These are phyloP conservation scores for Chlorella variabilis DNA, from an alignment of 163 green algal genomes.

Conservation along the genomic window DNA sequence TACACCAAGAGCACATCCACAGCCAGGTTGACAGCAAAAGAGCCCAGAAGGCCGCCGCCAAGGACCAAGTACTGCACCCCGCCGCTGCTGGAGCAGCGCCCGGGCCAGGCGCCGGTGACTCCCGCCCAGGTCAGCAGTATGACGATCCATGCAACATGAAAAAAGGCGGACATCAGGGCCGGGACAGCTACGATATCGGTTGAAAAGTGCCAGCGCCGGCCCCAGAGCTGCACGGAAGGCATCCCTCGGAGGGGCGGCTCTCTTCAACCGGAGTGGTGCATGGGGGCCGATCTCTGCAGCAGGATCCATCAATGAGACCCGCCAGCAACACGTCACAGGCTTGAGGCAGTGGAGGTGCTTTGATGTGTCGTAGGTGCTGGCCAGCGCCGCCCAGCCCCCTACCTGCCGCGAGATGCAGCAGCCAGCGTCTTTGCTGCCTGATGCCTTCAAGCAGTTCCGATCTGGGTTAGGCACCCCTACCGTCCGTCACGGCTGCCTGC, in stretches of 20 bases:
- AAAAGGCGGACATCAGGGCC: slow-evolving; percentile 10
- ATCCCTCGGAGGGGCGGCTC: slow-evolving; percentile 4
- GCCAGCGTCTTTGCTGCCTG: too few relatives aligned
- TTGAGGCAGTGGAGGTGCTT: too few relatives aligned
- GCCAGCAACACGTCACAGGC: too few relatives aligned
- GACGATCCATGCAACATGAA: slow-evolving; percentile 36
- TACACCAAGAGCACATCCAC: slow-evolving; percentile 33
- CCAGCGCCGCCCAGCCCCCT: too few relatives aligned
- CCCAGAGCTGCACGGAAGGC: slow-evolving; percentile 39
- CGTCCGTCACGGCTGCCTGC: too few relatives aligned
- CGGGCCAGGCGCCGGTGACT: slow-evolving; percentile 19
- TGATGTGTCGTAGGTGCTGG: too few relatives aligned
- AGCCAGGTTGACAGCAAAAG: slow-evolving; percentile 23
- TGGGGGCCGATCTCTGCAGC: too few relatives aligned
- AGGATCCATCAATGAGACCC: too few relatives aligned
- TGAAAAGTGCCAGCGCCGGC: slow-evolving; percentile 51
- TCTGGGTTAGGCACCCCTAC: too few relatives aligned
- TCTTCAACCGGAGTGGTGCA: too few relatives aligned
- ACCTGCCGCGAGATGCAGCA: too few relatives aligned
- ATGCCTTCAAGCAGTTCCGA: too few relatives aligned
- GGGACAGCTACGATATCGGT: slow-evolving; percentile 45
- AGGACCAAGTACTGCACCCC: slow-evolving; percentile 28
- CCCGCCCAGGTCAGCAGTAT: slow-evolving; percentile 22
- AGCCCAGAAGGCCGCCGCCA: slow-evolving; percentile 9
- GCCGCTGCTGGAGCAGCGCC: not conserved